These are phyloP conservation scores for Vigna radiata DNA, from an alignment of 306 rosid genomes.

Conservation along the genomic window DNA sequence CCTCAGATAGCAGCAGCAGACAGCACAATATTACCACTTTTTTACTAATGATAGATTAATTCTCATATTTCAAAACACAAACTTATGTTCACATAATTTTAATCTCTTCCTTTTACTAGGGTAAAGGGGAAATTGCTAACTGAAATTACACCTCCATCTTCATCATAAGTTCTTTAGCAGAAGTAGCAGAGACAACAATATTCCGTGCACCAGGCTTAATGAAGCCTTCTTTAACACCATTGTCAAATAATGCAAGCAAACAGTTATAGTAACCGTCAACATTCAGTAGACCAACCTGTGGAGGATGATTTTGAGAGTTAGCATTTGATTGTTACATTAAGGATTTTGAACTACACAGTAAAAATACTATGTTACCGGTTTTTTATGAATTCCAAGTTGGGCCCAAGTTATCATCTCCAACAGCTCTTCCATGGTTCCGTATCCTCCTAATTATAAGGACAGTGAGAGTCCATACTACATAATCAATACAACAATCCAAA, in stretches of 20 bases:
- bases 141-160: slow-evolving; percentile 78
- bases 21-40: slow-evolving; percentile 23
- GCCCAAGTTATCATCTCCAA: slow-evolving; percentile 98
- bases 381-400: slow-evolving; percentile 92
- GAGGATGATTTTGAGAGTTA: slow-evolving; percentile 42
- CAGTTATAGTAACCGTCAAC: slow-evolving; percentile 91
- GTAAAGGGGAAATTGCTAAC: slow-evolving; percentile 22
- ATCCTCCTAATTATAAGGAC: slow-evolving; percentile 69
- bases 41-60: slow-evolving; percentile 7
- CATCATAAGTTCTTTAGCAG: slow-evolving; percentile 80
- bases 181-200: slow-evolving; percentile 84
- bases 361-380: slow-evolving; percentile 63
- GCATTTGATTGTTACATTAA: background rate
- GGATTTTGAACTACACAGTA: slow-evolving; percentile 26
- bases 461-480: slow-evolving; percentile 16
- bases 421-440: slow-evolving; percentile 97
- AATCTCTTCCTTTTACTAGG: slow-evolving; percentile 10
- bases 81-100: slow-evolving; percentile 16
- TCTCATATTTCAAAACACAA: slow-evolving; percentile 25
- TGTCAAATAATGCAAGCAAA: slow-evolving; percentile 93
- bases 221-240: slow-evolving; percentile 93
- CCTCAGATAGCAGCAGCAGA: slow-evolving; percentile 16
- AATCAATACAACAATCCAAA: slow-evolving; percentile 9
- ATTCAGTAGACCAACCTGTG: slow-evolving; percentile 90
- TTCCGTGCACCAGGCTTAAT: slow-evolving; percentile 82